Conservation (phyloP, 805 yeast genomes). For the Scheffersomyces lignosus region DNA sequence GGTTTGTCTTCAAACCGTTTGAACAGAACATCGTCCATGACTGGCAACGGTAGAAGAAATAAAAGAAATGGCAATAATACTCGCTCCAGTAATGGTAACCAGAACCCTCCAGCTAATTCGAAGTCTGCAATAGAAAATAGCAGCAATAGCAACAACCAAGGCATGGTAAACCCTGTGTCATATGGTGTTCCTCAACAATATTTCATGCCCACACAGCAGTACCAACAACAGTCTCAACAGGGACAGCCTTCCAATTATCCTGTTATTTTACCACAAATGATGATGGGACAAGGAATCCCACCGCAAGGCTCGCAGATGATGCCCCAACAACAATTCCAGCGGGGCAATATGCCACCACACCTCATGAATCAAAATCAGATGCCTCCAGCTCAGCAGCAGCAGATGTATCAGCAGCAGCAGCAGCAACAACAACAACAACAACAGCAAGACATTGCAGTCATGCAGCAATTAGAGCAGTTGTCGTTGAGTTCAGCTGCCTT, state of each 20-base stretch:
- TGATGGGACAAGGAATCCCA: constrained; percentile 1
- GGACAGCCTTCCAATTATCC: background rate
- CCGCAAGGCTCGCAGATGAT: background rate
- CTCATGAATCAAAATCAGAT: constrained; percentile 4
- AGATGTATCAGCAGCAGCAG: constrained; percentile 11
- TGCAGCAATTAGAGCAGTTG: constrained; percentile 48
- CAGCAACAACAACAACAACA: constrained; percentile 8
- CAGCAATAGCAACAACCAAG: background rate
- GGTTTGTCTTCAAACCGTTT: constrained; percentile 54
- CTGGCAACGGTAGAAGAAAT: constrained; percentile 19
- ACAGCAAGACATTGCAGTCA: constrained; percentile 33
- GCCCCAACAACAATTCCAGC: constrained; percentile 10
- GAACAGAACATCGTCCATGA: constrained; percentile 22
- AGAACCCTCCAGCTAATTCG: too few relatives aligned
- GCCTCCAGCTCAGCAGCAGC: constrained; percentile 5
- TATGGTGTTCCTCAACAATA: background rate
- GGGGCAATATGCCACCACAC: constrained; percentile 4
- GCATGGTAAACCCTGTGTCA: background rate
- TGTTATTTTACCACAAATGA: constrained; percentile 1
- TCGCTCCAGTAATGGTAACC: too few relatives aligned
- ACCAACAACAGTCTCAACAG: constrained; percentile 2
- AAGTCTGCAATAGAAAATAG: background rate
- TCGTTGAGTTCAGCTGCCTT: constrained; percentile 47
- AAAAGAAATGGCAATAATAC: constrained; percentile 20
- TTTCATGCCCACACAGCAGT: background rate